phyloP scores from a whole-genome alignment of 495 filamentous ascomycete species.

The Aspergillus avenaceus region DNA sequence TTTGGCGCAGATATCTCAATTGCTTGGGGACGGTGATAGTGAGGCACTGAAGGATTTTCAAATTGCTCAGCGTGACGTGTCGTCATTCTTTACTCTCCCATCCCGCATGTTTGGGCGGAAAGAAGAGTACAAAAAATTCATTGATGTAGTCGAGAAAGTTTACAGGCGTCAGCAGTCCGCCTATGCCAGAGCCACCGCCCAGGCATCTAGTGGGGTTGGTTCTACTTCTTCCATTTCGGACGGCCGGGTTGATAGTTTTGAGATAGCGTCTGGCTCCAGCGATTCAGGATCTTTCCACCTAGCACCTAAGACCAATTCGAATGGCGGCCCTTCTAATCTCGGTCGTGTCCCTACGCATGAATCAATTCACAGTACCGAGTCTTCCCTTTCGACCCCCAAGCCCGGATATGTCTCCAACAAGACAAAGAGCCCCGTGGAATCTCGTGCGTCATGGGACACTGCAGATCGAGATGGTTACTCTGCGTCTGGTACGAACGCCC shows the following conservation, averaged over 20 bases:
- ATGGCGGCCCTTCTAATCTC: constrained; percentile 26
- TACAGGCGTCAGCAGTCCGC: constrained; percentile 56
- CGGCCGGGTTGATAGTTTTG: constrained; percentile 49
- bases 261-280: constrained; percentile 44
- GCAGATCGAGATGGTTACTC: constrained; percentile 34
- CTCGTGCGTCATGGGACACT: constrained; percentile 32
- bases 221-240: constrained; percentile 57
- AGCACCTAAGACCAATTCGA: constrained; percentile 38
- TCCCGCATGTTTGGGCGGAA: constrained; percentile 73
- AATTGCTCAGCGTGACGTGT: constrained; percentile 72
- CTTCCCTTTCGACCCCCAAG: constrained; percentile 29
- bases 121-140: constrained; percentile 62
- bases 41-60: constrained; percentile 63
- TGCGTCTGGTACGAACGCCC: constrained; percentile 22
- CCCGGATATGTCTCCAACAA: constrained; percentile 17
- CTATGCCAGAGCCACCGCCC: constrained; percentile 34
- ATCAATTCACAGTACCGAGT: constrained; percentile 33
- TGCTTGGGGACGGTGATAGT: constrained; percentile 71
- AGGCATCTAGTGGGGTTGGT: constrained; percentile 40
- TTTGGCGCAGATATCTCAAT: constrained; percentile 59
- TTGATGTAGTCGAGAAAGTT: constrained; percentile 69
- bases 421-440: constrained; percentile 36
- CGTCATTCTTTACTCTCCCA: constrained; percentile 81
- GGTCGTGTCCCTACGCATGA: constrained; percentile 33
- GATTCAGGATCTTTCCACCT: constrained; percentile 52